Percentiles rank a stretch among this genome's conserved stretches.
These are phyloP conservation scores for Hymenotorrendiella dingleyae DNA, from an alignment of 2,329 filamentous ascomycete genomes.

Conservation along the genomic window DNA sequence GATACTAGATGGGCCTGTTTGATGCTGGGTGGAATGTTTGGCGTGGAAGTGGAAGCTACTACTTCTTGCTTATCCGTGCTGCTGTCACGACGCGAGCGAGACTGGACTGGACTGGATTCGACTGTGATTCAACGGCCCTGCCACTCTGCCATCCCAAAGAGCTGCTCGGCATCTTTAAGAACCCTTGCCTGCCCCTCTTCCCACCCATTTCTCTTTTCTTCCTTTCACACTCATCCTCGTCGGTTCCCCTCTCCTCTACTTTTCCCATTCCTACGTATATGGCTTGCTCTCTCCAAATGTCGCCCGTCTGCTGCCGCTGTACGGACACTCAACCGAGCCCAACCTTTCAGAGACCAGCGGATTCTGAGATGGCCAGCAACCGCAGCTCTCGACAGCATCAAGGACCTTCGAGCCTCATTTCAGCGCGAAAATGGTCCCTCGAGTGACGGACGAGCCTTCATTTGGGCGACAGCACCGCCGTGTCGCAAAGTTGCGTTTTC, in stretches of 20 bases:
- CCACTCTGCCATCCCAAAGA: too few relatives aligned
- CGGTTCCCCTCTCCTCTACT: neutral
- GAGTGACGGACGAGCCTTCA: constrained; percentile 3
- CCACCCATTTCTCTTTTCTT: constrained; percentile 6
- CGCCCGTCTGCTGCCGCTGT: constrained; percentile 6
- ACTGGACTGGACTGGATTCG: too few relatives aligned
- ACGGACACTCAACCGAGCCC: constrained; percentile 2
- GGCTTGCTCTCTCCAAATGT: constrained; percentile 1
- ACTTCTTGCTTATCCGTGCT: neutral
- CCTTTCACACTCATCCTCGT: constrained; percentile 4
- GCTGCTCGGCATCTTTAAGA: constrained; percentile 24
- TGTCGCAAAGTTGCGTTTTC: constrained; percentile 8
- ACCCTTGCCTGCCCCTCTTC: constrained; percentile 12
- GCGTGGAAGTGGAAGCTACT: too few relatives aligned
- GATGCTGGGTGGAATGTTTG: too few relatives aligned
- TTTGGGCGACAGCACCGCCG: neutral
- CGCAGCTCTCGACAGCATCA: too few relatives aligned
- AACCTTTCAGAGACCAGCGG: constrained; percentile 3
- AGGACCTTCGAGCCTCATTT: too few relatives aligned
- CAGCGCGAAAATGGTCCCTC: too few relatives aligned
- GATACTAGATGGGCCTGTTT: too few relatives aligned
- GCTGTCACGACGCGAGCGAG: neutral
- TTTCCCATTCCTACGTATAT: constrained; percentile 1
- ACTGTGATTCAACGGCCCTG: too few relatives aligned
- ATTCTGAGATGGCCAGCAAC: too few relatives aligned